Percentiles rank a stretch among this genome's conserved stretches.
These are phyloP conservation scores for Astrothelium macrocarpum DNA, from an alignment of 495 filamentous ascomycete genomes.

Conservation along the genomic window DNA sequence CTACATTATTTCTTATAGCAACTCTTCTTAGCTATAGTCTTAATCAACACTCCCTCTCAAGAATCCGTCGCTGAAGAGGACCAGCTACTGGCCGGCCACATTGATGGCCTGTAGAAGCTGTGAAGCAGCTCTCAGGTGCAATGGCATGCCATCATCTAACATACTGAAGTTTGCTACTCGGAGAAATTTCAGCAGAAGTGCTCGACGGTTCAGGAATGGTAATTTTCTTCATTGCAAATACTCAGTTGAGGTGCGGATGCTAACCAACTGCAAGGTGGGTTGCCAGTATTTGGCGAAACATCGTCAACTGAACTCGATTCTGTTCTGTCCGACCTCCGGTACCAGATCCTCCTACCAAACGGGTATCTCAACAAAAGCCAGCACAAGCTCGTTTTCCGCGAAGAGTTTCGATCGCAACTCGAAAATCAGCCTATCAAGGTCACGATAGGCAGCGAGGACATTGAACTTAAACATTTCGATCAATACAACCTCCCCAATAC, in stretches of 20 bases:
- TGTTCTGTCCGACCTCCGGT: slow-evolving; percentile 24
- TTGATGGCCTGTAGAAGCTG: slow-evolving; percentile 5
- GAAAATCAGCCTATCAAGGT: slow-evolving; percentile 29
- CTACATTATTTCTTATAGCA: too few species aligned
- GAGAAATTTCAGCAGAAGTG: neutral
- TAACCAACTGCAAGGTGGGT: slow-evolving; percentile 13
- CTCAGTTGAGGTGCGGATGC: neutral
- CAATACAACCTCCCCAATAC: slow-evolving; percentile 25
- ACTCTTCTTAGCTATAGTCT: neutral
- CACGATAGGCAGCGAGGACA: slow-evolving; percentile 29
- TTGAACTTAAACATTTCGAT: slow-evolving; percentile 30
- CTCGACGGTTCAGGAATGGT: neutral
- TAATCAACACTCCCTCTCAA: neutral
- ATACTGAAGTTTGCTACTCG: neutral
- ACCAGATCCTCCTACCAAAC: slow-evolving; percentile 30
- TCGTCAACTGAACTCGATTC: slow-evolving; percentile 25
- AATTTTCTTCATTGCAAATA: neutral
- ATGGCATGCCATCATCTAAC: neutral
- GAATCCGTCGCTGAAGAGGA: neutral
- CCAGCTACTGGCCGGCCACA: neutral
- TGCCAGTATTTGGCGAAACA: slow-evolving; percentile 26
- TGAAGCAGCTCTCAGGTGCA: neutral
- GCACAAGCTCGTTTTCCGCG: slow-evolving; percentile 26
- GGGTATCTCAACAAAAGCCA: slow-evolving; percentile 26
- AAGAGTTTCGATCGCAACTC: slow-evolving; percentile 19